Conservation (phyloP, 495 filamentous ascomycete genomes). For the Aspergillus sparsus region DNA sequence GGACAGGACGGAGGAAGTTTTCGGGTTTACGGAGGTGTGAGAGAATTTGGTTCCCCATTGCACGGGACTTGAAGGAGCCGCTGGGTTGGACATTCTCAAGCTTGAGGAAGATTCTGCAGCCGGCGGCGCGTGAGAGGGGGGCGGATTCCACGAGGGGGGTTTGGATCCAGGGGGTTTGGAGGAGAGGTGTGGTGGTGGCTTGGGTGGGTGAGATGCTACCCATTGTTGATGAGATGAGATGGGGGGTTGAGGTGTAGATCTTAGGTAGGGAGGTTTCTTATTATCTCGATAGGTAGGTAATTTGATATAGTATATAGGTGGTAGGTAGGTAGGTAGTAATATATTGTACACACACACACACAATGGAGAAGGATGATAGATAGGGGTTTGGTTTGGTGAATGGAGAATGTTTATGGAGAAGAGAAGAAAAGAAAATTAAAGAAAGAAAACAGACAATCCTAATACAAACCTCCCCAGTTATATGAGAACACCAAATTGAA, state of each 20-base stretch:
- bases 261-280: background rate
- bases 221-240: background rate
- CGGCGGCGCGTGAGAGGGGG: slow-evolving; percentile 67
- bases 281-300: slow-evolving; percentile 9
- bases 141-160: slow-evolving; percentile 72
- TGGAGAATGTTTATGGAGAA: slow-evolving; percentile 1
- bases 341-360: background rate
- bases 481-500: slow-evolving; percentile 17
- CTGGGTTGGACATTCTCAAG: slow-evolving; percentile 91
- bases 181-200: slow-evolving; percentile 31
- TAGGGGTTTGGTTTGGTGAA: background rate
- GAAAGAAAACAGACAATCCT: slow-evolving; percentile 8
- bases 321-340: background rate
- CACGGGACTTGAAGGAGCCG: slow-evolving; percentile 93
- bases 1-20: slow-evolving; percentile 44
- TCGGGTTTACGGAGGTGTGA: slow-evolving; percentile 51
- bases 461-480: slow-evolving; percentile 19
- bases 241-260: background rate
- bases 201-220: slow-evolving; percentile 31
- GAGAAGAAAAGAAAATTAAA: slow-evolving; percentile 12
- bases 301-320: slow-evolving; percentile 6
- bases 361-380: background rate
- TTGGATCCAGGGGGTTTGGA: slow-evolving; percentile 63
- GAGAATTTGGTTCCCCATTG: slow-evolving; percentile 79
- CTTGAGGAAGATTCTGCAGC: slow-evolving; percentile 85